Evolutionary conservation across 2,329 filamentous ascomycete genomes (phyloP).

Genomic region (Colletotrichum plurivorum): DNA sequence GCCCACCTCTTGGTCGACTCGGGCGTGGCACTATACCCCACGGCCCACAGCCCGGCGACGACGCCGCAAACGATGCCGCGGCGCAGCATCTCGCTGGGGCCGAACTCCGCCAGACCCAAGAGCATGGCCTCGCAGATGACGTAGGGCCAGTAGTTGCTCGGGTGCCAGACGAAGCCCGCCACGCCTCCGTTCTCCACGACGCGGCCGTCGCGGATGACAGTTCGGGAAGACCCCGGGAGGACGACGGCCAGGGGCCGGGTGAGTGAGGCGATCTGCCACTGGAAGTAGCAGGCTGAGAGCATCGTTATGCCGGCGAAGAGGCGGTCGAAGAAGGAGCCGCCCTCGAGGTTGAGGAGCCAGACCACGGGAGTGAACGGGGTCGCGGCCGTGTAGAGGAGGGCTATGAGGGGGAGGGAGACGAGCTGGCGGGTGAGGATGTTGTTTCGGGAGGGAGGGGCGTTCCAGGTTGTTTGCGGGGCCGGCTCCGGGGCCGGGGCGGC

Average conservation of each 20-base stretch:
- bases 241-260: slow-evolving; percentile 36
- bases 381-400: slow-evolving; percentile 43
- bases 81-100: slow-evolving; percentile 41
- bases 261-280: slow-evolving; percentile 42
- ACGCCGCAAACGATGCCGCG: slow-evolving; percentile 38
- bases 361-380: slow-evolving; percentile 42
- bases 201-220: slow-evolving; percentile 40
- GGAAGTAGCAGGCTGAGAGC: slow-evolving; percentile 51
- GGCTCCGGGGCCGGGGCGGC: slow-evolving; percentile 12
- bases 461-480: slow-evolving; percentile 13
- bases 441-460: slow-evolving; percentile 10
- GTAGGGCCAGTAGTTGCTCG: slow-evolving; percentile 43
- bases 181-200: slow-evolving; percentile 15
- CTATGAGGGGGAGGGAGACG: slow-evolving; percentile 40
- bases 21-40: slow-evolving; percentile 43
- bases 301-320: slow-evolving; percentile 55
- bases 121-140: slow-evolving; percentile 41
- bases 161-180: slow-evolving; percentile 41
- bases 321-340: slow-evolving; percentile 62
- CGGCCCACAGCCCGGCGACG: slow-evolving; percentile 40
- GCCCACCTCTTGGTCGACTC: slow-evolving; percentile 40
- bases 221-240: slow-evolving; percentile 23
- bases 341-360: slow-evolving; percentile 40
- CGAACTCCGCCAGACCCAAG: slow-evolving; percentile 43
- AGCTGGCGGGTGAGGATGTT: slow-evolving; percentile 33